phyloP scores from a whole-genome alignment of 2,329 filamentous ascomycete genomes.

The Trichoderma sp. region DNA sequence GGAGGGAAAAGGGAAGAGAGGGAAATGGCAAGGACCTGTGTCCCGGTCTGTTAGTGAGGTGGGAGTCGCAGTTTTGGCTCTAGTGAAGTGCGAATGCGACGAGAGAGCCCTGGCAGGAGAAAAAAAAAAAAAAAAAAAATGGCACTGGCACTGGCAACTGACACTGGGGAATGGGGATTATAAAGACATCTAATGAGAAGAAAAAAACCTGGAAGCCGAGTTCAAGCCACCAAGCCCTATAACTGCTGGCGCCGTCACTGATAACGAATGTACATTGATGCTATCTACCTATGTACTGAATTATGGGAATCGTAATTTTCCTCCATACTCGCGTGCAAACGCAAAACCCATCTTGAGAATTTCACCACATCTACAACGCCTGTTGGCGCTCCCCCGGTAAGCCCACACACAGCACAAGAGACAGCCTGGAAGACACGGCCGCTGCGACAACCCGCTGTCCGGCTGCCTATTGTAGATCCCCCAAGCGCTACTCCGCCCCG shows the following conservation, averaged over 20 bases:
- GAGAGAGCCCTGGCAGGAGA: conserved; percentile 18
- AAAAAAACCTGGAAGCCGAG: not conserved
- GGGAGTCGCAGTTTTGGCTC: conserved; percentile 14
- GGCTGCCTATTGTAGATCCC: conserved; percentile 7
- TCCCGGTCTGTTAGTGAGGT: conserved; percentile 6
- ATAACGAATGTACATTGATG: not conserved
- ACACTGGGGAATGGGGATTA: not conserved
- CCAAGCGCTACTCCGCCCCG: conserved; percentile 13
- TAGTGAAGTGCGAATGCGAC: conserved; percentile 21
- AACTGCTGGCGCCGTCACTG: not conserved
- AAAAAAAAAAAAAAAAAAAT: conserved; percentile 15
- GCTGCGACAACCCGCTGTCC: not conserved
- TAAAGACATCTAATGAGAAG: not conserved
- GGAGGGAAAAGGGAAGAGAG: not conserved
- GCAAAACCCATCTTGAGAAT: not conserved
- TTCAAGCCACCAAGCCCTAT: conserved; percentile 10
- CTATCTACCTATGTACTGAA: not conserved
- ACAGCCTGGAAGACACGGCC: not conserved
- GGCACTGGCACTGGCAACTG: not conserved
- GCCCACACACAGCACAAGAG: not conserved
- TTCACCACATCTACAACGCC: not conserved
- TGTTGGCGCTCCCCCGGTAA: not conserved
- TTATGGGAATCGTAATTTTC: not conserved
- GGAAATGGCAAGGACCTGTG: conserved; percentile 8
- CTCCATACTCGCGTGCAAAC: not conserved